Evolutionary conservation across 805 yeast species (phyloP), one percentile per base, ranked within the genome.

Genomic region (Candida patagonica): DNA sequence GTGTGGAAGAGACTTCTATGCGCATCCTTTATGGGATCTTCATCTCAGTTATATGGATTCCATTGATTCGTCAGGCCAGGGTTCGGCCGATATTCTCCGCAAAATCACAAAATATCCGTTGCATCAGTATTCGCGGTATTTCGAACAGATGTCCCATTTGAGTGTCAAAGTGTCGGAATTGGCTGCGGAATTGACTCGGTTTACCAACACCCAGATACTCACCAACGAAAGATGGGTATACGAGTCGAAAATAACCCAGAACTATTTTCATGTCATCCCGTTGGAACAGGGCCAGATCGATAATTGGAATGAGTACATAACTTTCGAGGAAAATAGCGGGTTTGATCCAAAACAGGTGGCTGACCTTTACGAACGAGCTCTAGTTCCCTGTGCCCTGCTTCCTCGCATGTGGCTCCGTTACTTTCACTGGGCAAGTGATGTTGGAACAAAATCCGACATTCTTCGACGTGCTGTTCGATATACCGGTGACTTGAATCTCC

Each of bases 91-190:
- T 4, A 77, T 31, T 56, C 75, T 35, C 53, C 54, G 26, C 2
- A 39, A 45, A 17, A 45, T 62, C 12, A 40, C 58, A 5, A 42
- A 41, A 12, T 64, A 83, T 2, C 97, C 97, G 0, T 59, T 88
- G 34, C 89, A 92, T 59, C 92, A 86, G 51, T 88, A 92, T 56
- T 81, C 96, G 0, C 76, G 76, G 47, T 89, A 81, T 56, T 80
- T 73, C 51, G 76, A 65, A 56, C 67, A 52, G 22, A 56, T 54
- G 33, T 38, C 41, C 5, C 13, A 15, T 4, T 37, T 51, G 24
- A 30, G 42, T 15, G 43, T 31, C 15, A 37, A 40, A 32, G 35
- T 43, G 16, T 40, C 43, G 13, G 35, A 35, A 12, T 19, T 25
- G 3, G 38, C 36, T 23, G 33, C 43, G 7, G 39, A 40, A 1